A percentile compares a stretch with the other conserved stretches of the same genome.
Conservation (phyloP, 257 asterid genomes). For the Nicotiana undulata region DNA sequence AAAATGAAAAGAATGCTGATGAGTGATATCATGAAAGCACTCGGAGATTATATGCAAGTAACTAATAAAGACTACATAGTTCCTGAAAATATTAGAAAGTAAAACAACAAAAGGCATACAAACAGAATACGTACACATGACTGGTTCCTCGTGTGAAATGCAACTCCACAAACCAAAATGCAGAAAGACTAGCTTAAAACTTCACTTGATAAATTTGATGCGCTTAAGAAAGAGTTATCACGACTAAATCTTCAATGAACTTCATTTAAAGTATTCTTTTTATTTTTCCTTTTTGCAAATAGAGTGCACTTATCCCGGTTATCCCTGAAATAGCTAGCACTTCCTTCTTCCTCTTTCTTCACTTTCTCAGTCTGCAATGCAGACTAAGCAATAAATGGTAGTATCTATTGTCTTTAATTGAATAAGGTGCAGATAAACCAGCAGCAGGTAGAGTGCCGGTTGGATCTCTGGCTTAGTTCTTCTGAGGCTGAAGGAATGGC, state of each 20-base stretch:
- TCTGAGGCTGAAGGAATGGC: neutral
- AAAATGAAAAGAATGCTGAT: neutral
- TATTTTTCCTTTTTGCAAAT: neutral
- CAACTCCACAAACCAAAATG: neutral
- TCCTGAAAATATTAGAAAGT: neutral
- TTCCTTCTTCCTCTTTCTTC: neutral
- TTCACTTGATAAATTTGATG: neutral
- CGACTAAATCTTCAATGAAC: neutral
- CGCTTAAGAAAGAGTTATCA: neutral
- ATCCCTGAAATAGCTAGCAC: neutral
- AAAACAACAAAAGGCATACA: neutral
- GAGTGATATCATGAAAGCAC: neutral
- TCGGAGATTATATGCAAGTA: neutral
- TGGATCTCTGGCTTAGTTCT: neutral
- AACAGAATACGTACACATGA: neutral
- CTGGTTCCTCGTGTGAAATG: neutral
- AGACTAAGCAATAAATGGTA: neutral
- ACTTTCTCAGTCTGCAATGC: neutral
- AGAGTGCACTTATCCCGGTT: neutral
- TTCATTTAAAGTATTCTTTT: neutral
- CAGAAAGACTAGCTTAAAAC: neutral
- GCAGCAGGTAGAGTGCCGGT: neutral
- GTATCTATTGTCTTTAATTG: neutral
- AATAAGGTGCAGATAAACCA: neutral
- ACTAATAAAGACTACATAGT: neutral